These are phyloP conservation scores for Backusella mclennaniae DNA, from an alignment of 192 early-diverging fungal genomes.

Conservation along the genomic window DNA sequence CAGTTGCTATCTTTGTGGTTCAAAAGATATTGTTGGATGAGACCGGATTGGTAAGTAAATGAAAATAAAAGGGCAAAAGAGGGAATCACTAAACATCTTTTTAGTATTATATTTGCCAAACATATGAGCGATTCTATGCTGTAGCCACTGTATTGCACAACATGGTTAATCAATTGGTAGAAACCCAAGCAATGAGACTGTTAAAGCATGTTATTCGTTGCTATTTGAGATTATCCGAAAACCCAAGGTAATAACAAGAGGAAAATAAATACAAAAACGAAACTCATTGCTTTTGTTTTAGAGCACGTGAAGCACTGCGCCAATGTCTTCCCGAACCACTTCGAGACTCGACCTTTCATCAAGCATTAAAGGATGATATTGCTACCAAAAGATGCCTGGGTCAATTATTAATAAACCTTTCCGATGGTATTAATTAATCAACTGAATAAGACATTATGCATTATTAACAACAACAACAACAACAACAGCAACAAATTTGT, in stretches of 20 bases:
- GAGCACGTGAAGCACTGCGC: constrained; percentile 87
- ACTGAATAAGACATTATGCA: neutral
- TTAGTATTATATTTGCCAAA: constrained; percentile 81
- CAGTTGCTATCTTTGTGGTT: constrained; percentile 99
- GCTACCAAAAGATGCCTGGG: constrained; percentile 84
- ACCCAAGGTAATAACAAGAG: constrained; percentile 57
- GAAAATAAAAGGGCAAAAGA: constrained; percentile 35
- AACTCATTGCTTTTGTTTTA: constrained; percentile 7
- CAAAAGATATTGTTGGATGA: constrained; percentile 96
- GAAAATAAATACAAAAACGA: neutral
- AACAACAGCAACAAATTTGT: neutral
- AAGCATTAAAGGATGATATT: constrained; percentile 84
- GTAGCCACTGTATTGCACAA: constrained; percentile 92
- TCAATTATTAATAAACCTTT: constrained; percentile 61
- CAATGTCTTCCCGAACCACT: constrained; percentile 89
- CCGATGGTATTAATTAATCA: constrained; percentile 37
- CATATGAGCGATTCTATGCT: constrained; percentile 91
- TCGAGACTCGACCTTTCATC: constrained; percentile 83
- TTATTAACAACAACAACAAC: neutral
- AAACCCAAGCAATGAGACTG: constrained; percentile 78
- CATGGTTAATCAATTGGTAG: constrained; percentile 90
- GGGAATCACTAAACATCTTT: neutral
- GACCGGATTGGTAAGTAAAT: constrained; percentile 65
- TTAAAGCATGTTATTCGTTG: constrained; percentile 95
- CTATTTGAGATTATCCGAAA: constrained; percentile 90